phyloP scores from a whole-genome alignment of 2,329 filamentous ascomycete genomes.

The Xylariales sp. region DNA sequence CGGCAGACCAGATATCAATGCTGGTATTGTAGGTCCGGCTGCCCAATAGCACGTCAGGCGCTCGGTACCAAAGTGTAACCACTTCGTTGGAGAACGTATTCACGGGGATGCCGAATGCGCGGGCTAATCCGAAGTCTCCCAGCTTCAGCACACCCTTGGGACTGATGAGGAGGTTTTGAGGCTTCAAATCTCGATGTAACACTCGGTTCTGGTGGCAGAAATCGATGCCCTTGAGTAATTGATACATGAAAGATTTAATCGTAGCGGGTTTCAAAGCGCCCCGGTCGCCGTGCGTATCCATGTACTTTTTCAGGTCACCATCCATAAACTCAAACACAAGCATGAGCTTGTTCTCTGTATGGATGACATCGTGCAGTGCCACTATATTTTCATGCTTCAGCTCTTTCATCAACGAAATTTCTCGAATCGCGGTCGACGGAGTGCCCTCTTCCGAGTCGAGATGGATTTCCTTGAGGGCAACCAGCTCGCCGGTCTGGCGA shows the following conservation, averaged over 20 bases:
- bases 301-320: conserved; percentile 96
- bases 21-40: conserved; percentile 98
- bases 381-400: conserved; percentile 99
- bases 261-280: conserved; percentile 83
- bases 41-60: conserved; percentile 90
- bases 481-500: conserved; percentile 91
- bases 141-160: conserved; percentile 86
- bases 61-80: conserved; percentile 95
- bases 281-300: conserved; percentile 88
- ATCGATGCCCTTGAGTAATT: conserved; percentile 89
- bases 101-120: conserved; percentile 93
- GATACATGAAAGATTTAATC: conserved; percentile 99
- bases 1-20: conserved; percentile 98
- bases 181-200: conserved; percentile 91
- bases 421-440: conserved; percentile 92
- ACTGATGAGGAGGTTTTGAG: conserved; percentile 95
- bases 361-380: conserved; percentile 94
- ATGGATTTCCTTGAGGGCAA: conserved; percentile 97
- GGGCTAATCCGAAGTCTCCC: conserved; percentile 88
- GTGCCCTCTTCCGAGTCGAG: conserved; percentile 98
- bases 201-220: conserved; percentile 98
- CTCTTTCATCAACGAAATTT: conserved; percentile 99
- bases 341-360: conserved; percentile 99
- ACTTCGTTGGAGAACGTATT: conserved; percentile 99
- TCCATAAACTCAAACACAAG: conserved; percentile 99